A percentile compares a stretch with the other conserved stretches of the same genome.
Conservation (phyloP, 2,329 filamentous ascomycete genomes). For the Aureobasidium namibiae region DNA sequence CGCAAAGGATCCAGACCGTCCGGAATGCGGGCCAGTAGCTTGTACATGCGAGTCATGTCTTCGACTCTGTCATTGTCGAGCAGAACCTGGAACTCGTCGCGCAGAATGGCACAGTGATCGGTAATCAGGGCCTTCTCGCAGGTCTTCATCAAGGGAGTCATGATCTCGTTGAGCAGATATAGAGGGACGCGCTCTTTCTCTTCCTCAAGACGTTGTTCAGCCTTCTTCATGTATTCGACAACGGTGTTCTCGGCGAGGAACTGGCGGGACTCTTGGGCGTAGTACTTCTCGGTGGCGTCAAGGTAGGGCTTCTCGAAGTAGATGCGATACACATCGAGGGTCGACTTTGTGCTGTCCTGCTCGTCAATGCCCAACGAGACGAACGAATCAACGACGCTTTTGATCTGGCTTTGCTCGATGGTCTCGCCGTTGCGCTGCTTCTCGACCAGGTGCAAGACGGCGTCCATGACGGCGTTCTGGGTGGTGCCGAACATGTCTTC, state of each 20-base stretch:
- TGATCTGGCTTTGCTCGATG: slow-evolving; percentile 94
- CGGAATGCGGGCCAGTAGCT: slow-evolving; percentile 76
- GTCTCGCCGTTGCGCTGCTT: slow-evolving; percentile 97
- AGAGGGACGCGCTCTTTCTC: slow-evolving; percentile 90
- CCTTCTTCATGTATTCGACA: slow-evolving; percentile 99
- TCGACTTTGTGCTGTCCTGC: slow-evolving; percentile 84
- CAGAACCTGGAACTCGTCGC: slow-evolving; percentile 91
- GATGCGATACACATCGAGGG: slow-evolving; percentile 84
- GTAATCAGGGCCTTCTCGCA: slow-evolving; percentile 87
- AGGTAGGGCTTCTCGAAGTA: slow-evolving; percentile 94
- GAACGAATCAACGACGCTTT: slow-evolving; percentile 93
- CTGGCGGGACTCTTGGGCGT: slow-evolving; percentile 82
- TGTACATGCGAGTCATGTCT: slow-evolving; percentile 95
- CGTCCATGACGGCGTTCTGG: slow-evolving; percentile 83
- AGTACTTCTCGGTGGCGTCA: slow-evolving; percentile 73
- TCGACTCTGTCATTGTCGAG: slow-evolving; percentile 91
- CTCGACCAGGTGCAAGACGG: slow-evolving; percentile 89
- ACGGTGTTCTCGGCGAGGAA: slow-evolving; percentile 96
- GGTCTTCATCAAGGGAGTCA: slow-evolving; percentile 69
- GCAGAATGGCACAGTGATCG: slow-evolving; percentile 74
- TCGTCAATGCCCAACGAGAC: slow-evolving; percentile 90
- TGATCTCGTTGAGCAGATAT: slow-evolving; percentile 87
- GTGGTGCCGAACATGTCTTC: slow-evolving; percentile 80
- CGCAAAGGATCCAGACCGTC: slow-evolving; percentile 86
- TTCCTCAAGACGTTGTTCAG: slow-evolving; percentile 77